Base-by-base conservation (phyloP, 768 basidiomycete genomes). In the Podaxis rugospora region DNA sequence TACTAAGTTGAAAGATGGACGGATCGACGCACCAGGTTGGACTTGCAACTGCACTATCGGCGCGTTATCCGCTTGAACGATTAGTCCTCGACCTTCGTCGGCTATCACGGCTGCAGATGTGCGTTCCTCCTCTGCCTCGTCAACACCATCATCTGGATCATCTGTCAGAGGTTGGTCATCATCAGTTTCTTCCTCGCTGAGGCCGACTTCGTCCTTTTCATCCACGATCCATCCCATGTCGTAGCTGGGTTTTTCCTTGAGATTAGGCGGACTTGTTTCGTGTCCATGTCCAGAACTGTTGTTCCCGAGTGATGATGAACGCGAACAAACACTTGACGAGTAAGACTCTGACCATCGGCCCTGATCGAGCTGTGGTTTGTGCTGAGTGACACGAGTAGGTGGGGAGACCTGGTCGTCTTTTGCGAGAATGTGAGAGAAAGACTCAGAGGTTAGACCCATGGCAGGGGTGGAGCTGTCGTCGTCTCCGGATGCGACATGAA, bases 1-100 rank as follows among this genome's bases (percentile, higher is more conserved):
- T 44, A 46, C 5, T 44, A 64, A 59, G 51, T 21, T 61, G 47
- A 61, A n/a, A 16, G 56, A 44, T 35, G 50, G 46, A 39, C 57
- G 46, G 59, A 57, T 44, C 51, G 36, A 73, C 87, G 66, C 70
- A 95, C 94, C 95, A 68, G 87, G 79, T 58, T 85, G 83, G 36
- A 90, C 83, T 54, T 86, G 81, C 16, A 93, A 77, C 56, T 88
- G 82, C 4, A 74, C 71, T 54, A 90, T 77, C 50, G 88, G 80
- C 61, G 79, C 71, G 50, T 82, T 84, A 61, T 87, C 84, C 16
- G 87, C 89, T 60, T 84, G 85, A 0, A 93, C 87, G 63, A 94
- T 92, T 66, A 92, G 74, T n/a, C 89, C 90, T 49, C 87, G 83
- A 18, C 92, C 91, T 75, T 93, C 89, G 66, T 93, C 91, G 32